Evolutionary conservation across 495 filamentous ascomycete genomes (phyloP).

Genomic region (Eremomyces bilateralis): DNA sequence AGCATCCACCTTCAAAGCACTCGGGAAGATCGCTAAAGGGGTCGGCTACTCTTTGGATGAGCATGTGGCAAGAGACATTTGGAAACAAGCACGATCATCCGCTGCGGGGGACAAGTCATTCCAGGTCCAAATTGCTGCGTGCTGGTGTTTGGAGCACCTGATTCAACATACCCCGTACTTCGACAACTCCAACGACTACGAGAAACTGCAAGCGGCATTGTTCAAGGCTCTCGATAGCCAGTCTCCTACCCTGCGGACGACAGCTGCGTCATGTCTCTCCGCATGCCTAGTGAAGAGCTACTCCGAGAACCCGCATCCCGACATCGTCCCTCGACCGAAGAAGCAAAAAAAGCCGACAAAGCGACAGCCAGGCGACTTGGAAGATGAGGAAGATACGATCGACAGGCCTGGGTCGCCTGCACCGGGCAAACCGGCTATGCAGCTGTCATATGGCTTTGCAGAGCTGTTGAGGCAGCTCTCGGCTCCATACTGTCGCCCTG

Average conservation of each 20-base stretch:
- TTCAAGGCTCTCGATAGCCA: constrained; percentile 73
- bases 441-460: constrained; percentile 47
- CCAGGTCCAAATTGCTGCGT: constrained; percentile 60
- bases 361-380: constrained; percentile 41
- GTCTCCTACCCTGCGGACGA: constrained; percentile 50
- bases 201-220: constrained; percentile 52
- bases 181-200: constrained; percentile 79
- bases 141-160: constrained; percentile 56
- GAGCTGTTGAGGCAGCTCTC: constrained; percentile 71
- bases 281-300: constrained; percentile 59
- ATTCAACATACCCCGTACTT: constrained; percentile 54
- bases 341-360: constrained; percentile 61
- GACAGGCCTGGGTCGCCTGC: constrained; percentile 55
- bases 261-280: constrained; percentile 71
- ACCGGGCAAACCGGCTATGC: constrained; percentile 42
- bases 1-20: constrained; percentile 56
- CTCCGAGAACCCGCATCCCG: constrained; percentile 35
- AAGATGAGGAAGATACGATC: constrained; percentile 56
- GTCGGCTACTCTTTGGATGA: constrained; percentile 65
- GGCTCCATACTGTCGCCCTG: constrained; percentile 54
- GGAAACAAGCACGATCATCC: constrained; percentile 71
- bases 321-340: constrained; percentile 40
- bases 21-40: constrained; percentile 55
- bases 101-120: constrained; percentile 62
- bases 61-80: constrained; percentile 62